Evolutionary conservation across 2,329 filamentous ascomycete species (phyloP).

Genomic region (Didymella segeticola): DNA sequence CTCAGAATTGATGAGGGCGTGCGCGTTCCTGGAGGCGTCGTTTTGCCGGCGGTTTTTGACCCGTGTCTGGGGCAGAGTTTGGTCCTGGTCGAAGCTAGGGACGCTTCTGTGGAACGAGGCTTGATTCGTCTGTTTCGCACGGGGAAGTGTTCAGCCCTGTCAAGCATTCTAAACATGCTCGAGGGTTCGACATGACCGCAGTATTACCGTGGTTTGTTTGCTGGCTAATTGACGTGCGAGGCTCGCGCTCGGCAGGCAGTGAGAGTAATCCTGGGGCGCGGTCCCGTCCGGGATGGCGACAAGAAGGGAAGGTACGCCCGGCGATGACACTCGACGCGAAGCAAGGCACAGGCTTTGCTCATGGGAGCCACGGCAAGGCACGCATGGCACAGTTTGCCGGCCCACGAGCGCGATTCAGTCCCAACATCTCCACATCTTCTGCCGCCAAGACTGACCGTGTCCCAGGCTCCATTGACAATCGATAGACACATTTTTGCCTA

Average conservation of each 20-base stretch:
- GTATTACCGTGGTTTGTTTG: conserved; percentile 9
- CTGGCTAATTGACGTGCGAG: conserved; percentile 2
- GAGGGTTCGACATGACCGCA: background rate
- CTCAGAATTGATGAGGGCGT: background rate
- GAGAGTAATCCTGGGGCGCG: background rate
- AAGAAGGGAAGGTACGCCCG: background rate
- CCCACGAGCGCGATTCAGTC: background rate
- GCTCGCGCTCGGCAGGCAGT: background rate
- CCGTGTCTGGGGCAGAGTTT: conserved; percentile 8
- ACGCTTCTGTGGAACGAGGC: background rate
- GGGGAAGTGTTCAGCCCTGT: conserved; percentile 9
- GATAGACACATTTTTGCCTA: conserved; percentile 4
- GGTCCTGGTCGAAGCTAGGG: background rate
- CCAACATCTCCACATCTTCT: conserved; percentile 8
- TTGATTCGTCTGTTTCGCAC: conserved; percentile 3
- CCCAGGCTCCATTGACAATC: conserved; percentile 2
- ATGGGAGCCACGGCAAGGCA: conserved; percentile 7
- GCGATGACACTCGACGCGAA: background rate
- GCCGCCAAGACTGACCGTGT: conserved; percentile 1
- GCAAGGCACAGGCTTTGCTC: conserved; percentile 5
- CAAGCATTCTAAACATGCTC: background rate
- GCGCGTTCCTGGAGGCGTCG: conserved; percentile 14
- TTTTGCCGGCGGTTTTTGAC: conserved; percentile 5
- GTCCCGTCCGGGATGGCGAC: background rate
- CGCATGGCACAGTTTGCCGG: conserved; percentile 1